Conservation (phyloP, 1,284 basidiomycete genomes). For the Moniliella sp. region DNA sequence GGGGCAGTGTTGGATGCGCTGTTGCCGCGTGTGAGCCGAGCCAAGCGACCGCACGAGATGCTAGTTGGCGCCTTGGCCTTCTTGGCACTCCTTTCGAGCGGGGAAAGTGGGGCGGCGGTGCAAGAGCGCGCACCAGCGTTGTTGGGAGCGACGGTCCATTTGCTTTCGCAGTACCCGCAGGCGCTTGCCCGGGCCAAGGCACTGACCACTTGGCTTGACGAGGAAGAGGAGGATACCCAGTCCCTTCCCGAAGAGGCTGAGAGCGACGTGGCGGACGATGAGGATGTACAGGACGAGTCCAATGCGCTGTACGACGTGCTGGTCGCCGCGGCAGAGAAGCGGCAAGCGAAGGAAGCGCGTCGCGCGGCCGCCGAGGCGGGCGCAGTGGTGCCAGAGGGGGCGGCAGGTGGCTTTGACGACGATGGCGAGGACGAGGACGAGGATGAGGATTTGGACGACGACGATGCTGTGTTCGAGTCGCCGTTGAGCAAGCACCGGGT, state of each 20-base stretch:
- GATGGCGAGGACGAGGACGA: conserved; percentile 5
- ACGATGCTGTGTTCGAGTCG: conserved; percentile 3
- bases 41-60: conserved; percentile 72
- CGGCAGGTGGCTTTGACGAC: conserved; percentile 8
- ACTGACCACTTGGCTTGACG: conserved; percentile 17
- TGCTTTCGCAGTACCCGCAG: conserved; percentile 17
- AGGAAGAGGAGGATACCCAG: conserved; percentile 8
- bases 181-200: conserved; percentile 18
- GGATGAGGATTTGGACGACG: conserved; percentile 14
- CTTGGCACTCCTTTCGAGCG: conserved; percentile 15
- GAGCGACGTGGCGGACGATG: conserved; percentile 14
- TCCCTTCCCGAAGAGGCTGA: too few species aligned
- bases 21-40: conserved; percentile 44
- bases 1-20: conserved; percentile 56
- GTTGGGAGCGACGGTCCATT: conserved; percentile 11
- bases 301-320: conserved; percentile 26
- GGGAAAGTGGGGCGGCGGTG: conserved; percentile 8
- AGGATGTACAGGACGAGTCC: conserved; percentile 15
- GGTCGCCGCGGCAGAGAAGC: conserved; percentile 22
- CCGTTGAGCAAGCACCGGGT: too few species aligned
- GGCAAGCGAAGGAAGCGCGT: conserved; percentile 8
- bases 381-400: conserved; percentile 6
- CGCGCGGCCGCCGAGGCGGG: conserved; percentile 6
- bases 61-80: conserved; percentile 57
- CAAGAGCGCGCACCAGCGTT: conserved; percentile 13